A percentile compares a stretch with the other conserved stretches of the same genome.
Conservation (phyloP, 306 rosid genomes). For the Casuarina glauca region DNA sequence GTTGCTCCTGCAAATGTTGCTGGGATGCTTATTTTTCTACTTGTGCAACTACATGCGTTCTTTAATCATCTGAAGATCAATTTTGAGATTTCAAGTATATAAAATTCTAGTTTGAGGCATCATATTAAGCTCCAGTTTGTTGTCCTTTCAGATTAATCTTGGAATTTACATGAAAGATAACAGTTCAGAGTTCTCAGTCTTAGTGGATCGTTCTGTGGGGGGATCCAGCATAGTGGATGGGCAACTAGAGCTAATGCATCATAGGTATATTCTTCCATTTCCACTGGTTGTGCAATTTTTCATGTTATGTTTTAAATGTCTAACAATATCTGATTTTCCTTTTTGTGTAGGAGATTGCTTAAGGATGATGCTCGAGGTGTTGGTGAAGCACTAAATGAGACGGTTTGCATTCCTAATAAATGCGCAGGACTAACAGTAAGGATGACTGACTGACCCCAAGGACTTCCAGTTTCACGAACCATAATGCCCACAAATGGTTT, state of each 20-base stretch:
- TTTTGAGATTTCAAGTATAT: background rate
- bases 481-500: conserved; percentile 13
- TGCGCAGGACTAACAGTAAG: conserved; percentile 85
- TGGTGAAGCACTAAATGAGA: conserved; percentile 80
- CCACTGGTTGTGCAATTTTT: background rate
- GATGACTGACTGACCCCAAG: conserved; percentile 2
- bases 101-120: background rate
- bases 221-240: conserved; percentile 85
- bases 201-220: conserved; percentile 81
- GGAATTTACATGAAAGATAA: conserved; percentile 64
- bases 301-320: background rate
- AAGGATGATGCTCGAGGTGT: conserved; percentile 87
- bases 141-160: conserved; percentile 62
- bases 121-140: background rate
- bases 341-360: conserved; percentile 65
- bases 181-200: conserved; percentile 58
- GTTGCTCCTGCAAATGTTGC: background rate
- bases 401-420: conserved; percentile 58
- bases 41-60: background rate
- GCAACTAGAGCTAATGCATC: conserved; percentile 78
- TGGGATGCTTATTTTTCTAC: background rate
- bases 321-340: conserved; percentile 14
- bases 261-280: conserved; percentile 51
- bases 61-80: background rate
- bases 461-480: conserved; percentile 12